Evolutionary conservation across 441 rosid species (phyloP), one percentile per base, ranked within the genome.

Genomic region (Arabidopsis hybrid): DNA sequence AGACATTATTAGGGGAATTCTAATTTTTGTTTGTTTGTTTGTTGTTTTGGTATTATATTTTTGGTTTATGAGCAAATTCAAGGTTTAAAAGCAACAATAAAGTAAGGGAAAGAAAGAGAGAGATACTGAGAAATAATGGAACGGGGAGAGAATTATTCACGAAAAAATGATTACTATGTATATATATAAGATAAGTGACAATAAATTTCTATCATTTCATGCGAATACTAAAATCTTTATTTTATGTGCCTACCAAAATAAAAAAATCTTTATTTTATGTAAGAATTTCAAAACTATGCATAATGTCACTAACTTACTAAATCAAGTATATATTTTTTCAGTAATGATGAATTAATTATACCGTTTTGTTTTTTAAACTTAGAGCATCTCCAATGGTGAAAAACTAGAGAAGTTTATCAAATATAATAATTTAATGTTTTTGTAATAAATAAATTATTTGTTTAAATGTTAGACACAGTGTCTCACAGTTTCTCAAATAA

Each of bases 1-100:
- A 59, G 76, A 71, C 80, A 77, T 77, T 42, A 45, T 63, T 76
- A 40, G 39, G 50, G 16, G 53, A 42, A 71, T 50, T 72, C 40
- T 61, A 7, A 13, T 59, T 35, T 53, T 50, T 38, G 61, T 51
- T 31, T 42, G 10, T 9, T 57, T 60, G 8, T 62, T 3, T 75
- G 17, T 51, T 56, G 73, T 32, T 35, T 67, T 68, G 69, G 42
- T 68, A 50, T 74, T 51, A 60, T 60, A 43, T 52, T 31, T 52
- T 74, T 58, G 67, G 69, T n/a, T 51, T 52, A 53, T 60, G 78
- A 29, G 46, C 35, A 36, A 14, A 60, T 42, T 38, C 50, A 55
- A 18, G 63, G 29, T 14, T 75, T 75, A 47, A 61, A 68, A 62
- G 42, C 45, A 43, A 69, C 43, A 45, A 53, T 69, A 68, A 75